These are phyloP conservation scores for Arabidopsis lyrata DNA, from an alignment of 441 rosid genomes.

Conservation along the genomic window DNA sequence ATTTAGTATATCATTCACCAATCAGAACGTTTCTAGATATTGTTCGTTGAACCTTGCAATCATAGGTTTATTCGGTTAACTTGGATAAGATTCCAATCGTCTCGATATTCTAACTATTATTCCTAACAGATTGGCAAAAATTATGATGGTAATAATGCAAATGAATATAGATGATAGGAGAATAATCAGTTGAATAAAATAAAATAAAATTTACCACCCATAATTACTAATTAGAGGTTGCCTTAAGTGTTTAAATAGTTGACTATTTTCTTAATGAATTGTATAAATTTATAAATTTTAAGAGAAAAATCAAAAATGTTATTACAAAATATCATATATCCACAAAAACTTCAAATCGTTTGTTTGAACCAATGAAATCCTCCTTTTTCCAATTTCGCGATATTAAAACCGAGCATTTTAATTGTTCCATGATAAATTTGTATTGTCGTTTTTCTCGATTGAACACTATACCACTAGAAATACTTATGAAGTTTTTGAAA, in stretches of 20 bases:
- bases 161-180: neutral
- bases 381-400: too few species aligned
- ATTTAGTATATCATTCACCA: neutral
- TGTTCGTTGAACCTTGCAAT: conserved; percentile 25
- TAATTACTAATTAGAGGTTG: too few species aligned
- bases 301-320: too few species aligned
- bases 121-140: too few species aligned
- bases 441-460: neutral
- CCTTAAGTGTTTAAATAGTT: too few species aligned
- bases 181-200: neutral
- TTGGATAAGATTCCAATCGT: conserved; percentile 30
- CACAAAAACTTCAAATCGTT: too few species aligned
- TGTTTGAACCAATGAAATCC: too few species aligned
- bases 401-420: too few species aligned
- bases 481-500: neutral
- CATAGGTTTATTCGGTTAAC: conserved; percentile 29
- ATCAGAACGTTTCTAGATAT: neutral
- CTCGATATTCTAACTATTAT: conserved; percentile 15
- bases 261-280: too few species aligned
- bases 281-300: too few species aligned
- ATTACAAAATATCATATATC: too few species aligned
- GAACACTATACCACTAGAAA: neutral
- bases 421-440: neutral
- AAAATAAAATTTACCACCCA: neutral
- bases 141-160: too few species aligned